These are phyloP conservation scores for Tricholoma bakamatsutake DNA, from an alignment of 768 basidiomycete species.

Conservation along the genomic window DNA sequence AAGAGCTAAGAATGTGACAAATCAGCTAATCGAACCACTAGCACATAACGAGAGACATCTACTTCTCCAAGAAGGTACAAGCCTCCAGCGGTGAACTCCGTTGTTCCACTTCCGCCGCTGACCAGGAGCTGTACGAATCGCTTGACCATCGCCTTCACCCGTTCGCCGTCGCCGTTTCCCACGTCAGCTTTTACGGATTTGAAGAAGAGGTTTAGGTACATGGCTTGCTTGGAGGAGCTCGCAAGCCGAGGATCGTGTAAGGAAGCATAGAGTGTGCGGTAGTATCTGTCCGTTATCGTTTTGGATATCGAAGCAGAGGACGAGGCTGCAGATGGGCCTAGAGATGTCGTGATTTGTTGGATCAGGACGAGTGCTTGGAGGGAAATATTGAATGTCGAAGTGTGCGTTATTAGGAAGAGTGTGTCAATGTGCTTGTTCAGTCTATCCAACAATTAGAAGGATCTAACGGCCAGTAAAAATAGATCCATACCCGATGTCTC, in stretches of 20 bases:
- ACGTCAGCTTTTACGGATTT: constrained; percentile 72
- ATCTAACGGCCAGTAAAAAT: background rate
- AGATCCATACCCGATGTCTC: constrained; percentile 51
- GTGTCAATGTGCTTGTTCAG: constrained; percentile 87
- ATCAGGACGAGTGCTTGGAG: constrained; percentile 88
- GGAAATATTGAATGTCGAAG: constrained; percentile 94
- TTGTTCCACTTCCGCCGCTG: constrained; percentile 63
- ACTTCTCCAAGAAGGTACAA: constrained; percentile 87
- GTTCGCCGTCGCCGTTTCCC: constrained; percentile 43
- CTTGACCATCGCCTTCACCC: constrained; percentile 77
- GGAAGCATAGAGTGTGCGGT: constrained; percentile 85
- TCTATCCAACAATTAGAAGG: constrained; percentile 29
- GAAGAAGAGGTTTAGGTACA: constrained; percentile 94
- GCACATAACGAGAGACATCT: constrained; percentile 13
- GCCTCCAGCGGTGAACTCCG: constrained; percentile 87
- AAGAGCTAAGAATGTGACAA: constrained; percentile 28
- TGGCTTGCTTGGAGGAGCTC: constrained; percentile 86
- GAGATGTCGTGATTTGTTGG: constrained; percentile 68
- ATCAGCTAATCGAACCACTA: background rate
- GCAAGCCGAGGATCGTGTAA: constrained; percentile 78
- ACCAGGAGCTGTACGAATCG: constrained; percentile 78
- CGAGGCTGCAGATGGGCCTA: constrained; percentile 33
- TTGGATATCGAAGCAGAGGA: constrained; percentile 38
- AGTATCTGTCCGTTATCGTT: constrained; percentile 60
- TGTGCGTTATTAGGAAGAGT: constrained; percentile 92